phyloP scores from a whole-genome alignment of 108 stramenopile genomes.

The Fragilaria crotonensis region DNA sequence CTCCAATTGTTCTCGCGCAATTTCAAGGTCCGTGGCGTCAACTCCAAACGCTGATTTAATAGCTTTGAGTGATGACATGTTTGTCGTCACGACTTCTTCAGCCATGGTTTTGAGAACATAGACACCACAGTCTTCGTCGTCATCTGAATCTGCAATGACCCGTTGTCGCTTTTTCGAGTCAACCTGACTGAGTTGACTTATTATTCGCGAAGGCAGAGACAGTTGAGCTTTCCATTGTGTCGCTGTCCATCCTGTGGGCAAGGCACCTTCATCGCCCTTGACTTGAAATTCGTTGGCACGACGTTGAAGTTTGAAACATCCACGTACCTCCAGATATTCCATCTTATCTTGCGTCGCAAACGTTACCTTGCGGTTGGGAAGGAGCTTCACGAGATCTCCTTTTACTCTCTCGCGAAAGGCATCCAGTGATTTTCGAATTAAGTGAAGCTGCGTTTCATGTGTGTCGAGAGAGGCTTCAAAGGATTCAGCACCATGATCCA shows the following conservation, averaged over 20 bases:
- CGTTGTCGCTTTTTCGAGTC: slow-evolving; percentile 10
- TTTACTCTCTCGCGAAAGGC: slow-evolving; percentile 20
- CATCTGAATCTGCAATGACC: slow-evolving; percentile 5
- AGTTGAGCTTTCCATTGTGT: slow-evolving; percentile 49
- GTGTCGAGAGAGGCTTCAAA: slow-evolving; percentile 44
- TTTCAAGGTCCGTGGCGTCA: slow-evolving; percentile 15
- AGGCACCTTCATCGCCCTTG: slow-evolving; percentile 30
- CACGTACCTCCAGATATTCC: slow-evolving; percentile 40
- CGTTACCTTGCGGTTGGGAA: slow-evolving; percentile 11
- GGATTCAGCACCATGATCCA: slow-evolving; percentile 13
- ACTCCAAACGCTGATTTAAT: slow-evolving; percentile 44
- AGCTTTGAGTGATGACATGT: slow-evolving; percentile 15
- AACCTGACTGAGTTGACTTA: not conserved
- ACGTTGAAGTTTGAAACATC: no score
- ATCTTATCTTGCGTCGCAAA: slow-evolving; percentile 49
- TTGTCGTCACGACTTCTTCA: not conserved
- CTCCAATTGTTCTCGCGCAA: slow-evolving; percentile 27
- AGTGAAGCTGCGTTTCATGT: slow-evolving; percentile 26
- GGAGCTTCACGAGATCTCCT: slow-evolving; percentile 21
- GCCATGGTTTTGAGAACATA: not conserved
- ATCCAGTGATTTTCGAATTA: slow-evolving; percentile 23
- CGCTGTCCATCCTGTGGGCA: slow-evolving; percentile 33
- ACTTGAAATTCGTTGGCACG: slow-evolving; percentile 44
- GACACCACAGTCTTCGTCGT: slow-evolving; percentile 11
- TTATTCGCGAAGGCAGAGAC: slow-evolving; percentile 1